Base-by-base conservation (phyloP, 2,329 filamentous ascomycete species). In the Diaporthe sp. region DNA sequence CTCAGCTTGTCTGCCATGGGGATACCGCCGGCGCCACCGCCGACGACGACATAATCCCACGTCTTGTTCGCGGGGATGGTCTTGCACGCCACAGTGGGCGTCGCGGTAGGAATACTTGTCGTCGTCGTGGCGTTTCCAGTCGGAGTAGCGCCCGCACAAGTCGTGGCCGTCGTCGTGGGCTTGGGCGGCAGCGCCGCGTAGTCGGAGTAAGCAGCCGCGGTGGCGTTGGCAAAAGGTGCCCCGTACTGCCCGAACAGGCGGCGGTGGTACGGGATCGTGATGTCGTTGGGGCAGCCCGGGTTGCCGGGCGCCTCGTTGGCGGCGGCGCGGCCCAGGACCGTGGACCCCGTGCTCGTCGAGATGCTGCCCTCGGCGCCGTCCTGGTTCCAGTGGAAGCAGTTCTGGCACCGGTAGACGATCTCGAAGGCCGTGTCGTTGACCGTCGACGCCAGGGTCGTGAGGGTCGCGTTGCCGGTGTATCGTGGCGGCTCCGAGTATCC, bases 41-140 rank as follows among this genome's bases (percentile, higher is more conserved):
- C 91, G 73, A 92, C 87, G 61, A 92, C 85, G 73, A 92, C 89
- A 81, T 92, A 92, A 80, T 92, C 90, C 79, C 88, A 92, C 0
- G 88, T 86, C 28, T 67, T 75, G 49, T 57, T 46, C 17, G 67
- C 58, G 15, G 73, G 73, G 10, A 75, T 67, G 1, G 34, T 46
- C 49, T 75, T 51, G 39, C 73, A 75, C 12, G 37, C 59, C n/a
- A 31, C 68, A 9, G 58, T 75, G n/a, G 73, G 28, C 28, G 73
- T 72, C 17, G 73, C 78, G 15, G 83, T 84, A 73, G 84, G 86
- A 82, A 82, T 9, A 80, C 76, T 68, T 22, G 69, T 15, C 0
- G 74, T 55, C 4, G 42, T 62, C 1, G 71, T 65, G 25, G 58
- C 58, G 5, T 55, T 55, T 8, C 73, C 78, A 12, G 83, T 84